Percentiles rank a stretch among this genome's conserved stretches.
Conservation (phyloP, 139 green algal genomes). For the Chlamydomonas incerta region DNA sequence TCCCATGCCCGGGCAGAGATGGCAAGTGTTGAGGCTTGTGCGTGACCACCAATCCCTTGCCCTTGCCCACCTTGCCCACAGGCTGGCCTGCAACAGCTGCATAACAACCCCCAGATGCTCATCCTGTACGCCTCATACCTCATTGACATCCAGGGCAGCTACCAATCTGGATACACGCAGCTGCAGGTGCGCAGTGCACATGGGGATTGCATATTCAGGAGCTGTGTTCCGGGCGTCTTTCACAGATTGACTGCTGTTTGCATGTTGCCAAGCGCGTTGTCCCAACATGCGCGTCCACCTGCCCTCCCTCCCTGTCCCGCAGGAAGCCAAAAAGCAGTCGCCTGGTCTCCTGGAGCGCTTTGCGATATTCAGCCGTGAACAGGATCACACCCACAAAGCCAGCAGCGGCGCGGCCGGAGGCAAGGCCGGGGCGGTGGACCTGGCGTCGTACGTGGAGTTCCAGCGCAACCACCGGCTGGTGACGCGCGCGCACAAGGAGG, state of each 20-base stretch:
- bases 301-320: neutral
- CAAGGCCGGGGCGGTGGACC: conserved; percentile 53
- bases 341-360: conserved; percentile 50
- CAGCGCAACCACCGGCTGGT: conserved; percentile 54
- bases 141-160: conserved; percentile 38
- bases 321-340: conserved; percentile 39
- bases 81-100: neutral
- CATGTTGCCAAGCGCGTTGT: no score
- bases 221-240: no score
- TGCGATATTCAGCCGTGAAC: conserved; percentile 53
- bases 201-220: no score
- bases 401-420: neutral
- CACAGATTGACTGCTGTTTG: no score
- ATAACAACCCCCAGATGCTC: conserved; percentile 39
- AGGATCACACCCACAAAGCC: conserved; percentile 53
- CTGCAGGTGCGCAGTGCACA: conserved; percentile 7
- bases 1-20: no score
- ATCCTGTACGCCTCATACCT: conserved; percentile 59
- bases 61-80: neutral
- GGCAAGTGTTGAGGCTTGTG: no score
- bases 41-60: no score
- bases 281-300: no score
- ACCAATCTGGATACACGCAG: conserved; percentile 8
- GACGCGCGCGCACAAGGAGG: conserved; percentile 35
- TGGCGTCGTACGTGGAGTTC: conserved; percentile 67